Base-by-base conservation (phyloP, 352 stramenopile genomes). In the Pilasporangium apinafurcum region DNA sequence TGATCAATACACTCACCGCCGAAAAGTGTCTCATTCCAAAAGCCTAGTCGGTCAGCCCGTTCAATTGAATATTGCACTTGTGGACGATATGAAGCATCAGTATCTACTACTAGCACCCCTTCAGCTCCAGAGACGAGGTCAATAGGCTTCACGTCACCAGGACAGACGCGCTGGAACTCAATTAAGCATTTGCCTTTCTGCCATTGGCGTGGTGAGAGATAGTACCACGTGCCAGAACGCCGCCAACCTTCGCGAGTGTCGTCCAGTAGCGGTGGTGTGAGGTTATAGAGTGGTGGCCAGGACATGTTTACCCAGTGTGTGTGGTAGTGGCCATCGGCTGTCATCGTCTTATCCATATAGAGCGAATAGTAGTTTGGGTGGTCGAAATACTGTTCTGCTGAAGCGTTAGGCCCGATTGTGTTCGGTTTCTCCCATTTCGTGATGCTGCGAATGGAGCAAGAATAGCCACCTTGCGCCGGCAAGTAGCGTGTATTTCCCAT, bases 281-380 rank as follows among this genome's bases (percentile, higher is more conserved):
- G 80, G 18, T 37, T 62, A 69, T 98, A 96, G 17, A 95, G 75
- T 14, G 91, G 82, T 26, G 89, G 79, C 83, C 92, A 98, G 26
- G 68, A 71, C 89, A 98, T 98, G 20, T 60, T 61, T 17, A 67
- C 51, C 90, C 91, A 98, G 18, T 84, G 59, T 4, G 90, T 96
- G 57, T 97, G 92, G 33, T 74, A 78, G 16, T 75, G 55, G 20
- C 76, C 81, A 59, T 98, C 88, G 18, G 52, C 60, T 36, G 88
- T 88, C 36, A 77, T 41, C 24, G 61, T 67, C 43, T 59, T 68
- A 68, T 98, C 82, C 95, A 98, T 98, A 60, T 97, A 98, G 12
- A 69, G 78, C 12, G 90, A 98, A 44, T 95, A 98, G 45, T 97
- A 99, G 65, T 98, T 98, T 3, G 95, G 89, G 53, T 97, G 90